A percentile compares a stretch with the other conserved stretches of the same genome.
These are phyloP conservation scores for Pyrenophora teres DNA, from an alignment of 2,329 filamentous ascomycete genomes.

Conservation along the genomic window DNA sequence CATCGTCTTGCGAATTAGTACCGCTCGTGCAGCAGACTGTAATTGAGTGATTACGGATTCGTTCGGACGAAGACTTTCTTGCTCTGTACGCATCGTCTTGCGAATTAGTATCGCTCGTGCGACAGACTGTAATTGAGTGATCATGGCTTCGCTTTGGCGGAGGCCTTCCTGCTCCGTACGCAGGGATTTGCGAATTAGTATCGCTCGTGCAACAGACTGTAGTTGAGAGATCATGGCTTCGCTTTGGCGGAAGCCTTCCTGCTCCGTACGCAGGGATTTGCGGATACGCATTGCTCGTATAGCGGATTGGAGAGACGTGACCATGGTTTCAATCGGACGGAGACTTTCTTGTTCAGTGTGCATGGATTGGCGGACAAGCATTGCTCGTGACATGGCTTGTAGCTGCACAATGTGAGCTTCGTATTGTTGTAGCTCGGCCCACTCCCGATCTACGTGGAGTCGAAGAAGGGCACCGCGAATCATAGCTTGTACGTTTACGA, in stretches of 20 bases:
- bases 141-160: slow-evolving; percentile 57
- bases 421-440: slow-evolving; percentile 51
- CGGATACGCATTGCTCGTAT: too few species aligned
- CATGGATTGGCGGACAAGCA: slow-evolving; percentile 46
- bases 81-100: slow-evolving; percentile 42
- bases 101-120: slow-evolving; percentile 51
- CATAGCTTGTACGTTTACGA: slow-evolving; percentile 56
- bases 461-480: slow-evolving; percentile 71
- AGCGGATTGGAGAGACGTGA: too few species aligned
- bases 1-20: slow-evolving; percentile 46
- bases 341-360: slow-evolving; percentile 37
- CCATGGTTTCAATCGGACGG: too few species aligned
- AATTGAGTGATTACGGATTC: slow-evolving; percentile 52
- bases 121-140: slow-evolving; percentile 47
- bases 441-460: slow-evolving; percentile 55
- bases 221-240: slow-evolving; percentile 52
- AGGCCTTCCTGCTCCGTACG: slow-evolving; percentile 34
- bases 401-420: slow-evolving; percentile 52
- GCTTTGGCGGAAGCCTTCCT: slow-evolving; percentile 50
- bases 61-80: slow-evolving; percentile 50
- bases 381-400: slow-evolving; percentile 51
- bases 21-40: slow-evolving; percentile 51
- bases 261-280: slow-evolving; percentile 17
- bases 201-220: too few species aligned
- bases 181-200: too few species aligned